These are phyloP conservation scores for Acanthamoeba royreba DNA, from an alignment of 208 protist species.

Conservation along the genomic window DNA sequence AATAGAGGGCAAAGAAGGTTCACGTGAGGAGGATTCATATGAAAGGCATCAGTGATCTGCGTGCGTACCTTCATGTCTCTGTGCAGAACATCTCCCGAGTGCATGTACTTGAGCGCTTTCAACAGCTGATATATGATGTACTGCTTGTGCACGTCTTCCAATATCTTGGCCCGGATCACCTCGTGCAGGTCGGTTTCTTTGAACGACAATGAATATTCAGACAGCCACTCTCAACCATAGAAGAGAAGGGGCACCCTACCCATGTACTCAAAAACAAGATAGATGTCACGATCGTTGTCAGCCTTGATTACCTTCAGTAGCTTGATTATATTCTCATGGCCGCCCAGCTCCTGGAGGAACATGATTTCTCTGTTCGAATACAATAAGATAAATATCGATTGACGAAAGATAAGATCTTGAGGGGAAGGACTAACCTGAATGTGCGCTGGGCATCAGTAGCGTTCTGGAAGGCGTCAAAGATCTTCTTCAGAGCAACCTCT, in stretches of 20 bases:
- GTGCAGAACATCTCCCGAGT: slow-evolving; percentile 81
- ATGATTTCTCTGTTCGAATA: slow-evolving; percentile 24
- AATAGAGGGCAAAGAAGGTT: not conserved
- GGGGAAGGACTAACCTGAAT: slow-evolving; percentile 70
- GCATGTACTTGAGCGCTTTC: slow-evolving; percentile 95
- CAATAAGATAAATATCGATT: not conserved
- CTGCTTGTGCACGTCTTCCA: slow-evolving; percentile 95
- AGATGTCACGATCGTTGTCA: slow-evolving; percentile 96
- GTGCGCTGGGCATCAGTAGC: slow-evolving; percentile 85
- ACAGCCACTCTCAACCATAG: not conserved
- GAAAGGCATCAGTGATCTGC: not conserved
- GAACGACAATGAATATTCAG: not conserved
- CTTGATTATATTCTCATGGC: slow-evolving; percentile 96
- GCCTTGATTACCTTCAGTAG: slow-evolving; percentile 95
- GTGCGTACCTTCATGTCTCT: slow-evolving; percentile 88
- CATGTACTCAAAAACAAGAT: slow-evolving; percentile 98
- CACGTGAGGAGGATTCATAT: not conserved
- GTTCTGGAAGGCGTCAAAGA: slow-evolving; percentile 88
- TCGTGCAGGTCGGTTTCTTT: slow-evolving; percentile 85
- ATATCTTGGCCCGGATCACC: slow-evolving; percentile 95
- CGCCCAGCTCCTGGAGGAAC: slow-evolving; percentile 80
- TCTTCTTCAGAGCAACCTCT: slow-evolving; percentile 93
- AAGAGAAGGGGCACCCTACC: slow-evolving; percentile 51
- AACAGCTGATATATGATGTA: slow-evolving; percentile 97
- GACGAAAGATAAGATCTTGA: not conserved